Base-by-base conservation (phyloP, 1,139 yeast species). In the Magnusiomyces tetraspermus region DNA sequence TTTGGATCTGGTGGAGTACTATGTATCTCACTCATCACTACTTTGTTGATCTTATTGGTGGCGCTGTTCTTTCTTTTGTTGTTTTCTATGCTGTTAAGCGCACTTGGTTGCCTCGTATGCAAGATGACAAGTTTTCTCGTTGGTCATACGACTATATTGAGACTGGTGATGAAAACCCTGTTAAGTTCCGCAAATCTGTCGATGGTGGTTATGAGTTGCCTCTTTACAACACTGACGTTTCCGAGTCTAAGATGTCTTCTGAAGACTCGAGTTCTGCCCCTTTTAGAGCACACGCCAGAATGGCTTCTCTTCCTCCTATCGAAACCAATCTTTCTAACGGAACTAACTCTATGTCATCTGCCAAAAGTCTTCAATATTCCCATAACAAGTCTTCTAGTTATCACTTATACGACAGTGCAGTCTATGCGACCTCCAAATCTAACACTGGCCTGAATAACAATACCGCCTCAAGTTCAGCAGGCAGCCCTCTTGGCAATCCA, bases 1-100 rank as follows among this genome's bases (percentile, higher is more conserved):
- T 82, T 59, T 88, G 96, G 95, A 77, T 90, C 61, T 90, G 97
- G 97, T 90, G 97, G 97, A 79, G 94, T 50, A 90, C 97, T 21
- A 90, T 90, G 97, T 90, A 90, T 70, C 77, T 90, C 63, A 89
- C 97, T 0, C 97, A 90, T 69, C 97, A 90, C 69, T 90, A 90
- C 70, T 90, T 90, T 66, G 82, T 89, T 58, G 97, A 90, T 67
- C 78, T 90, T 56, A 86, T 86, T 67, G 95, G 92, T 19, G 97
- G 97, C 36, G 92, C 96, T 1, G 77, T 80, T 36, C 72, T 90
- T 59, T 80, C 95, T 0, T 77, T 82, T 58, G 67, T 78, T 15
- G 84, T 86, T 46, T 90, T 86, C 70, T 77, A 79, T 60, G 78
- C 83, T 64, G 85, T 90, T 51, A 83, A 83, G 66, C 81, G 84